Conservation (phyloP, 768 basidiomycete genomes). For the Collybia sordida region DNA sequence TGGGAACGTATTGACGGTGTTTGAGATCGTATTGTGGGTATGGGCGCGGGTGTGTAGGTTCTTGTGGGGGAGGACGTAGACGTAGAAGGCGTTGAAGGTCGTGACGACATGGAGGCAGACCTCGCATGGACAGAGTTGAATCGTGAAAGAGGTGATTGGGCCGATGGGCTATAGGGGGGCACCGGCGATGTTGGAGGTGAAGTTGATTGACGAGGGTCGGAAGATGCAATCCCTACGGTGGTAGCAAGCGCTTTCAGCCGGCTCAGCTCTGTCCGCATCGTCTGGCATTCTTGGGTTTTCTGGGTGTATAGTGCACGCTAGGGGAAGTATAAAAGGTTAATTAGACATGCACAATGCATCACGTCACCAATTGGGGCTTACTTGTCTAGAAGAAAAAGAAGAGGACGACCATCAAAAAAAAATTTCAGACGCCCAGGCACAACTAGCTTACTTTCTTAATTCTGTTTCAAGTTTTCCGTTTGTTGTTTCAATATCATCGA, state of each 20-base stretch:
- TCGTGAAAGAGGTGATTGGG: constrained; percentile 48
- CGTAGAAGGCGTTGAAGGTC: constrained; percentile 46
- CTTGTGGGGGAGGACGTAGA: constrained; percentile 32
- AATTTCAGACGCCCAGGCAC: constrained; percentile 12
- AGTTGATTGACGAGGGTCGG: constrained; percentile 29
- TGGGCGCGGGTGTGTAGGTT: constrained; percentile 39
- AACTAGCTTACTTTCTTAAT: constrained; percentile 61
- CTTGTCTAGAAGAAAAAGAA: constrained; percentile 49
- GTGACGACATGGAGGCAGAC: constrained; percentile 55
- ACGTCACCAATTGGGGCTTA: constrained; percentile 35
- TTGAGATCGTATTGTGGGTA: constrained; percentile 22
- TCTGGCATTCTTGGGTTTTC: constrained; percentile 72
- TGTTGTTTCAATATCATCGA: constrained; percentile 62
- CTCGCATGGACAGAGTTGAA: constrained; percentile 54
- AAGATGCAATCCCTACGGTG: constrained; percentile 34
- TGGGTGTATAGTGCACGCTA: constrained; percentile 62
- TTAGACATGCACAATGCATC: neutral
- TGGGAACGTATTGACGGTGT: constrained; percentile 23
- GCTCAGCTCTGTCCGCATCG: constrained; percentile 63
- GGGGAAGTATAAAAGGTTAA: constrained; percentile 15
- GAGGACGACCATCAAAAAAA: constrained; percentile 14
- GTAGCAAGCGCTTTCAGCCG: constrained; percentile 51
- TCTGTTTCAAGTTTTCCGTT: constrained; percentile 67
- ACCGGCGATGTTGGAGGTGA: constrained; percentile 36
- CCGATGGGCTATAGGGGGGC: constrained; percentile 32